phyloP scores from a whole-genome alignment of 140 eudicot genomes.

The Bidens hawaiensis region DNA sequence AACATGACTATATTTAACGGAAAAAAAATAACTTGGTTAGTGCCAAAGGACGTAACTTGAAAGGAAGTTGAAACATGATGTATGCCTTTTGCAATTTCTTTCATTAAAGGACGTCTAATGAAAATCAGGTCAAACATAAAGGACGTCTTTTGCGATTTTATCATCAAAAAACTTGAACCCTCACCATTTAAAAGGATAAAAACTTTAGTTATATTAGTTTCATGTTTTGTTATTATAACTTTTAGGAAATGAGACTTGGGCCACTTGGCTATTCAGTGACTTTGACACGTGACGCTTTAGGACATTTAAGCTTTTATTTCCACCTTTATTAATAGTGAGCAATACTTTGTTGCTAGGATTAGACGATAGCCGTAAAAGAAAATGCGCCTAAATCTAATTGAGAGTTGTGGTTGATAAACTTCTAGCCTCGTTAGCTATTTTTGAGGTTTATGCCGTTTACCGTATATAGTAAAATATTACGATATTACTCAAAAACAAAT shows the following conservation, averaged over 20 bases:
- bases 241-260: not conserved
- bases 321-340: not conserved
- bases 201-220: not conserved
- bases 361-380: too few relatives aligned
- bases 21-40: too few relatives aligned
- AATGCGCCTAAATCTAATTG: conserved; percentile 15
- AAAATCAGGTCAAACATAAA: too few relatives aligned
- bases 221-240: not conserved
- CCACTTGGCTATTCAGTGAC: not conserved
- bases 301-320: not conserved
- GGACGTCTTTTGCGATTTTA: too few relatives aligned
- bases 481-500: conserved; percentile 4
- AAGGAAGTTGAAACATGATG: too few relatives aligned
- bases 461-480: not conserved
- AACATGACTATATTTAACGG: too few relatives aligned
- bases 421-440: conserved; percentile 13
- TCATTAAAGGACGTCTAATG: too few relatives aligned
- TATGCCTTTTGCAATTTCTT: too few relatives aligned
- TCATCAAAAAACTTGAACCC: too few relatives aligned
- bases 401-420: conserved; percentile 9
- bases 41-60: too few relatives aligned
- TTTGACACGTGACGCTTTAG: not conserved
- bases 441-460: conserved; percentile 4
- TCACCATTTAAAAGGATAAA: too few relatives aligned
- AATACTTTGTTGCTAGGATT: too few relatives aligned